Base-by-base conservation (phyloP, 768 basidiomycete genomes). In the Hebeloma cylindrosporum region DNA sequence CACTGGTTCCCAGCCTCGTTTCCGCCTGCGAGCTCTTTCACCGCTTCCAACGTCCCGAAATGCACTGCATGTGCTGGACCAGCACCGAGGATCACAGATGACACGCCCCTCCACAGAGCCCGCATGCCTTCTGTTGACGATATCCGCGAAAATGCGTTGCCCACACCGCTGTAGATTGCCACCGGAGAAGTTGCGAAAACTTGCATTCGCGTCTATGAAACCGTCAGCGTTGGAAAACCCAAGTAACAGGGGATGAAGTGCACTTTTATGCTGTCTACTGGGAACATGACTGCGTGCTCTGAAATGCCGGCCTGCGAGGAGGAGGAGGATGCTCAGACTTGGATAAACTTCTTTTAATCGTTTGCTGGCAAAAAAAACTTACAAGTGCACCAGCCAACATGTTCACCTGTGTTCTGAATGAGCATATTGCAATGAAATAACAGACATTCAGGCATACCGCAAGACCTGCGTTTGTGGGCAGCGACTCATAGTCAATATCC, bases 281-380 rank as follows among this genome's bases (percentile, higher is more conserved):
- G 96, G 64, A 90, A 99, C 88, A 99, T 98, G 63, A 96, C 93
- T 22, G 93, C 89, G 70, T 99, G 96, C 66, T 99, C 96, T 42
- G 94, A 93, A 57, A 99, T 98, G 49, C 96, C 96, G 57, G 96
- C 96, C 93, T 95, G 63, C 18, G 50, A 5, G 41, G 44, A 48
- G 33, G 35, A 28, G 40, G 34, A 47, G 26, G 28, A 25, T 43
- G 45, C 18, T 21, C 14, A 25, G 28, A 38, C 35, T 37, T 27
- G 8, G 38, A 40, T 20, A 52, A 43, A 36, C 53, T 44, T 29
- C 47, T 34, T 30, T 78, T n/a, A n/a, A n/a, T n/a, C n/a, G n/a
- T n/a, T n/a, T n/a, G n/a, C n/a, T n/a, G n/a, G n/a, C n/a, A n/a
- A n/a, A n/a, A n/a, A n/a, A n/a, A n/a, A n/a, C 89, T 72, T 63